These are phyloP conservation scores for Malassezia restricta DNA, from an alignment of 1,284 basidiomycete species.

Conservation along the genomic window DNA sequence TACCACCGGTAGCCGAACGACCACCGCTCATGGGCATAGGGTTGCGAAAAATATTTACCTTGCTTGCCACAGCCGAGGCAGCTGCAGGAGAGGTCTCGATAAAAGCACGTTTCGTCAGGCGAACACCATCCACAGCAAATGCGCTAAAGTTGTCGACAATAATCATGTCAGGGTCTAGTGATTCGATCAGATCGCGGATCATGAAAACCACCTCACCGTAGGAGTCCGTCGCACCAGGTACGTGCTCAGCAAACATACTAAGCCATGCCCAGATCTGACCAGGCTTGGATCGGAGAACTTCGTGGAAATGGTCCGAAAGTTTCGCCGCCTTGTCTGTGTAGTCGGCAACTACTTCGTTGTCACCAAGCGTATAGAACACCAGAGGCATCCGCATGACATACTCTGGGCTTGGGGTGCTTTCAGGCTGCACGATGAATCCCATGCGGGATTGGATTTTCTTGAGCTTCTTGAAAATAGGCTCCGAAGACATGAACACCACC, in stretches of 20 bases:
- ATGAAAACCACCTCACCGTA: conserved; percentile 18
- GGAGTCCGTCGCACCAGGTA: conserved; percentile 10
- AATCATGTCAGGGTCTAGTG: conserved; percentile 25
- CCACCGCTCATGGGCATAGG: conserved; percentile 25
- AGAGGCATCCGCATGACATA: conserved; percentile 2
- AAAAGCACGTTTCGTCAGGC: conserved; percentile 24
- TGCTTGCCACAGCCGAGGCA: conserved; percentile 21
- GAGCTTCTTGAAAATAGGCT: conserved; percentile 4
- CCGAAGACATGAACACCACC: conserved; percentile 13
- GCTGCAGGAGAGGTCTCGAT: conserved; percentile 24
- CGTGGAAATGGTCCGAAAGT: conserved; percentile 17
- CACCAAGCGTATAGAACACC: conserved; percentile 15
- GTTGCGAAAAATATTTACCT: conserved; percentile 13
- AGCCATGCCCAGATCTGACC: conserved; percentile 18
- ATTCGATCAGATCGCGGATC: conserved; percentile 18
- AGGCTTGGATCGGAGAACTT: conserved; percentile 10
- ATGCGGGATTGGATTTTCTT: conserved; percentile 9
- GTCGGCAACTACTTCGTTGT: conserved; percentile 15
- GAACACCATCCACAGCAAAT: conserved; percentile 24
- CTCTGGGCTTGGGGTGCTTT: background rate
- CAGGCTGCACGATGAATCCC: conserved; percentile 1
- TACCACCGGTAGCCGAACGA: conserved; percentile 15
- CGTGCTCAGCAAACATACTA: conserved; percentile 12
- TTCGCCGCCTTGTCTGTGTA: conserved; percentile 15
- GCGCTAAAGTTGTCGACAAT: conserved; percentile 30